Evolutionary conservation across 257 asterid species (phyloP).

Genomic region (Dorcoceras hygrometricum): DNA sequence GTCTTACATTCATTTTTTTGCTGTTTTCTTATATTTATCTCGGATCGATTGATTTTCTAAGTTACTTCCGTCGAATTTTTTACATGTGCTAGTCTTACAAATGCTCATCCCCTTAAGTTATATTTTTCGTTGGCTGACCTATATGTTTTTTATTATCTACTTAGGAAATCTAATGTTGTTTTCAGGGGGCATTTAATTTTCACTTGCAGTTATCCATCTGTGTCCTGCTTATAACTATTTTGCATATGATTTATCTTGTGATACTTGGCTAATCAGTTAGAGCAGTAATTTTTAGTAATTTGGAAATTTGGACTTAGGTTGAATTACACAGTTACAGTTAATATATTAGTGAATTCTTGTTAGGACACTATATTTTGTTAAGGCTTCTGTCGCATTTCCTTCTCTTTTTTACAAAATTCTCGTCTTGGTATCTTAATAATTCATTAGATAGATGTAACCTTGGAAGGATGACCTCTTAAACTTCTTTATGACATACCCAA

Average conservation of each 20-base stretch:
- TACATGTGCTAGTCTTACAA: background rate
- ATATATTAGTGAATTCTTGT: background rate
- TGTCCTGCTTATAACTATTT: background rate
- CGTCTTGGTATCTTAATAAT: too few species aligned
- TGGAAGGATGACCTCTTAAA: background rate
- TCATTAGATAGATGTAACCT: too few species aligned
- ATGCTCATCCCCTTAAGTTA: background rate
- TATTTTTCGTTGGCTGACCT: background rate
- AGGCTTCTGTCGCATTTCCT: background rate
- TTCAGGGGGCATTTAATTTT: too few species aligned
- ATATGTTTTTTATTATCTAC: background rate
- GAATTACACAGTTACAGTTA: background rate
- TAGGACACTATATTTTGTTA: background rate
- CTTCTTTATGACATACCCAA: background rate
- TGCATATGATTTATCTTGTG: background rate
- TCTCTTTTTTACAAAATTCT: background rate
- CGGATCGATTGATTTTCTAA: background rate
- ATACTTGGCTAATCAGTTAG: background rate
- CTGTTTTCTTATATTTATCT: background rate
- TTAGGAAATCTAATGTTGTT: background rate
- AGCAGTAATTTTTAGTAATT: background rate
- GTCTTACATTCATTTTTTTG: slow-evolving; percentile 26
- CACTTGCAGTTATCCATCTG: background rate
- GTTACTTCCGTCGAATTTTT: background rate
- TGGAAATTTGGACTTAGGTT: too few species aligned